These are phyloP conservation scores for Arabidopsis suecica DNA, from an alignment of 345 rosid genomes.

Conservation along the genomic window DNA sequence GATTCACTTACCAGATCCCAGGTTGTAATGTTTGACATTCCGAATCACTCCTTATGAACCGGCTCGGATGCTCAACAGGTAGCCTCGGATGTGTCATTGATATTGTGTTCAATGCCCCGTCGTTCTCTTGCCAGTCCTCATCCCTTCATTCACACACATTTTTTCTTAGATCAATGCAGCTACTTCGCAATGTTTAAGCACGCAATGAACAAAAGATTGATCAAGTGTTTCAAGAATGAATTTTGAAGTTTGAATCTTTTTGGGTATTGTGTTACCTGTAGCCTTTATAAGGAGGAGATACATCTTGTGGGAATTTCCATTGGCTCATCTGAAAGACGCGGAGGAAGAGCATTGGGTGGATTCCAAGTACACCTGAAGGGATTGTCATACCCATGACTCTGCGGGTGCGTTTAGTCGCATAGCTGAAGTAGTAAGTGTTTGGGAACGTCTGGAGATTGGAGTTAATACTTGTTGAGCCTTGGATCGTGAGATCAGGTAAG, in stretches of 20 bases:
- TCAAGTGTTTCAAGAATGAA: slow-evolving; percentile 24
- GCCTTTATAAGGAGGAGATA: slow-evolving; percentile 86
- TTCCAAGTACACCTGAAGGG: slow-evolving; percentile 79
- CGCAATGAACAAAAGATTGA: background rate
- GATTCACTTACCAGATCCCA: slow-evolving; percentile 81
- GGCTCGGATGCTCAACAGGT: slow-evolving; percentile 78
- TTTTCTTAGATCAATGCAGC: background rate
- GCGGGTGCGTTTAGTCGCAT: slow-evolving; percentile 87
- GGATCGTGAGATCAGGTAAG: slow-evolving; percentile 94
- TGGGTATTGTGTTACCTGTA: slow-evolving; percentile 60
- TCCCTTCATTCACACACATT: slow-evolving; percentile 57
- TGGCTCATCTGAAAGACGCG: slow-evolving; percentile 91
- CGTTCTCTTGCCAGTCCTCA: slow-evolving; percentile 97
- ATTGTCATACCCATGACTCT: slow-evolving; percentile 75
- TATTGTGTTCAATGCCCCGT: slow-evolving; percentile 92
- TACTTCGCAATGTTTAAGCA: slow-evolving; percentile 9
- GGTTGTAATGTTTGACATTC: slow-evolving; percentile 78
- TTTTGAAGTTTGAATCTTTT: slow-evolving; percentile 1
- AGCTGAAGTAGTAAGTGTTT: slow-evolving; percentile 85
- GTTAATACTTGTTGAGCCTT: slow-evolving; percentile 78
- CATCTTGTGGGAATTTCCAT: slow-evolving; percentile 77
- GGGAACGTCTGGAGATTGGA: slow-evolving; percentile 73
- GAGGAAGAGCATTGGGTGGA: slow-evolving; percentile 87
- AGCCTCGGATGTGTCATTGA: slow-evolving; percentile 95
- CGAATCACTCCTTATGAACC: slow-evolving; percentile 56